phyloP scores from a whole-genome alignment of 495 filamentous ascomycete genomes.

The Podospora conica region DNA sequence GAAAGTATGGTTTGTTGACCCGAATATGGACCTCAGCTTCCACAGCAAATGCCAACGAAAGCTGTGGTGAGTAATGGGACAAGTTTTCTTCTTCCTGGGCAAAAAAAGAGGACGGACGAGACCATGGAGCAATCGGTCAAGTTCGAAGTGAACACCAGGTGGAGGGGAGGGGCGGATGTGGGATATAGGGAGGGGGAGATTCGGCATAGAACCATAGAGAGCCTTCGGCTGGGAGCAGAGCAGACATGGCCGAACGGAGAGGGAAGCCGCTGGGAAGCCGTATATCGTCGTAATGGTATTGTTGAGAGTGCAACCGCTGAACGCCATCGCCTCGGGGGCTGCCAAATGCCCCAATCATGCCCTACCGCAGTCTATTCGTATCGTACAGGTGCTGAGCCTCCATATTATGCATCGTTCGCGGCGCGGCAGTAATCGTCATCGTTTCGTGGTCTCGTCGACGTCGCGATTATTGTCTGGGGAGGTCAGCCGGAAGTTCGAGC shows the following conservation, averaged over 20 bases:
- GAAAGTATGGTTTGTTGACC: not conserved
- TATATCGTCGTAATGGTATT: not conserved
- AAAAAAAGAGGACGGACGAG: not conserved
- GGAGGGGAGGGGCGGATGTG: not conserved
- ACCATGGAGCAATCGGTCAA: not conserved
- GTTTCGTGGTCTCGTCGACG: not conserved
- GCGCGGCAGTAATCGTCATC: not conserved
- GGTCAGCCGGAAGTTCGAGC: not conserved
- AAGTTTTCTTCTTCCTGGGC: conserved; percentile 2
- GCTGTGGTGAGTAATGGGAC: conserved; percentile 12
- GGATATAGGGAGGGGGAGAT: not conserved
- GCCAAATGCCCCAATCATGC: not conserved
- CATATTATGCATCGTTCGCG: not conserved
- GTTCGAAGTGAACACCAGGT: not conserved
- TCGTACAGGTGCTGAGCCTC: conserved; percentile 14
- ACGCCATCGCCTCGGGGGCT: not conserved
- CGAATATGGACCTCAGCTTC: conserved; percentile 11
- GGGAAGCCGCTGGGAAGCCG: not conserved
- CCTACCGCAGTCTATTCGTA: conserved; percentile 11
- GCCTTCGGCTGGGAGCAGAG: not conserved
- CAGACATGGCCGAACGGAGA: not conserved
- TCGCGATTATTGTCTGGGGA: conserved; percentile 8
- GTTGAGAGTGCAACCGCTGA: not conserved
- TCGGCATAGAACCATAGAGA: not conserved
- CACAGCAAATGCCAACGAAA: conserved; percentile 12